Evolutionary conservation across 2,329 filamentous ascomycete species (phyloP).

Genomic region (Setomelanomma holmii): DNA sequence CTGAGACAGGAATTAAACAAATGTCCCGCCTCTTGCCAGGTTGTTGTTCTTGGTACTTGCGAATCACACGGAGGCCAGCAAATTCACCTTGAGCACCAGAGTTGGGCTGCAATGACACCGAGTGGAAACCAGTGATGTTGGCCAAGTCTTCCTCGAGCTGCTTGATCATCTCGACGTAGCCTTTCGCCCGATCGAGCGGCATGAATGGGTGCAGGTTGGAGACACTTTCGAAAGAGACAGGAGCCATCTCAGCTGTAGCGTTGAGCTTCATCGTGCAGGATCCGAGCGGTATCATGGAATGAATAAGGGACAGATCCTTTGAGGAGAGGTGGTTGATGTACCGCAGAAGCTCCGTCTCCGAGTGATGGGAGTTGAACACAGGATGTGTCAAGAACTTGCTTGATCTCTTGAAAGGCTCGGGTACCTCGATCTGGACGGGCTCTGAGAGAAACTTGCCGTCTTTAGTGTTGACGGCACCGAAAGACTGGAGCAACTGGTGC

Average conservation of each 20-base stretch:
- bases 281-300: constrained; percentile 97
- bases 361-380: constrained; percentile 94
- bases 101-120: constrained; percentile 91
- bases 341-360: constrained; percentile 89
- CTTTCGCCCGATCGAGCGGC: constrained; percentile 67
- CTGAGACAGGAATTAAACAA: constrained; percentile 92
- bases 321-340: constrained; percentile 94
- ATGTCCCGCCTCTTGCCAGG: constrained; percentile 78
- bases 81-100: constrained; percentile 97
- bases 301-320: constrained; percentile 90
- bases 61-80: constrained; percentile 85
- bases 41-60: constrained; percentile 78
- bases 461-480: constrained; percentile 54
- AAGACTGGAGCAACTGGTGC: constrained; percentile 63
- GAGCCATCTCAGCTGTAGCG: constrained; percentile 90
- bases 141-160: constrained; percentile 78
- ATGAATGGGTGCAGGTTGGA: constrained; percentile 83
- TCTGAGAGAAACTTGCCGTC: constrained; percentile 19
- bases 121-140: constrained; percentile 87
- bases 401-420: constrained; percentile 68
- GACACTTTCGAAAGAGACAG: constrained; percentile 78
- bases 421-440: constrained; percentile 50
- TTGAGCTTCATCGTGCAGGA: constrained; percentile 99
- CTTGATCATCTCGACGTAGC: constrained; percentile 74
- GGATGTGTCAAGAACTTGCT: constrained; percentile 84